Evolutionary conservation across 2,329 filamentous ascomycete genomes (phyloP), one percentile per base, ranked within the genome.

Genomic region (Exophiala phaeomuriformis): DNA sequence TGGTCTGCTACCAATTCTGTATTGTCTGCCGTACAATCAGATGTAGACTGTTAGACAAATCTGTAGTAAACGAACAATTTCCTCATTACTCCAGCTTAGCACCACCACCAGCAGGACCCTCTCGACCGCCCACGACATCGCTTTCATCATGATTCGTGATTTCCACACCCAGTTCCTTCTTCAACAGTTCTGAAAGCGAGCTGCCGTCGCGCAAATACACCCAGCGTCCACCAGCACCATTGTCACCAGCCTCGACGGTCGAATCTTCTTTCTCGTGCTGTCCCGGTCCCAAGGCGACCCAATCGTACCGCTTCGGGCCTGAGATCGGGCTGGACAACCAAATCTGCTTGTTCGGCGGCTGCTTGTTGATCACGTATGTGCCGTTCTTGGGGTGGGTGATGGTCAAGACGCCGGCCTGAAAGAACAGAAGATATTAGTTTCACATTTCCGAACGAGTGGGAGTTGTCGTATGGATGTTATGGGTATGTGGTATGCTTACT

Each of bases 281-380:
- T 32, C 80, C 77, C 64, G 93, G 88, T 54, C 84, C 69, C 53
- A 75, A 64, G 47, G 90, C 69, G 51, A 95, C 86, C 80, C 88
- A 98, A 70, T 97, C 90, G 74, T 85, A 98, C 54, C 91, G 84
- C 73, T 96, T 96, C 9, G 93, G 93, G 0, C 93, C 93, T 4
- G 88, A 90, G 50, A 89, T 76, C 3, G 93, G 93, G 41, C 89
- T 95, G 36, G 88, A 93, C 43, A 97, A 82, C 93, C 93, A 98
- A 67, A 98, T 95, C 68, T 85, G 93, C 76, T 90, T 93, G 77
- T 96, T 97, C 19, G 91, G 90, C 0, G 93, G 93, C 71, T 98
- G 93, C 72, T 98, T 98, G 80, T 98, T 98, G 73, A 98, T 80
- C 56, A 98, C 88, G 68, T 94, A 98, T 31, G 82, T 91, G 58